A percentile compares a stretch with the other conserved stretches of the same genome.
Conservation (phyloP, 2,329 filamentous ascomycete genomes). For the Cladosporium colombiae region DNA sequence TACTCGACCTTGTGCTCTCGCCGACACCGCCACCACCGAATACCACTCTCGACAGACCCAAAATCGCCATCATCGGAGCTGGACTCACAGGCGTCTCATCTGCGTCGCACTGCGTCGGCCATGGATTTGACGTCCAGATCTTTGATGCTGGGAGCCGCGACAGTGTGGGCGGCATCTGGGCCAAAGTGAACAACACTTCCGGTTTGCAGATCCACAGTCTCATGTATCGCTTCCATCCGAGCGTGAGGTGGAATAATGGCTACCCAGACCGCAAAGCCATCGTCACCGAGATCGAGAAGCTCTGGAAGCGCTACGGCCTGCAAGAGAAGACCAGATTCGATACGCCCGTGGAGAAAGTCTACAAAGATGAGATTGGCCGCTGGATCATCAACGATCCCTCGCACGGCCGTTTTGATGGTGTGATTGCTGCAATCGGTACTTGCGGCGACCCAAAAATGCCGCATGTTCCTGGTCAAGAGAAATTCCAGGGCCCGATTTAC, state of each 20-base stretch:
- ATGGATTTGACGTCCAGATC: constrained; percentile 79
- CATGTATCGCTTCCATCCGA: constrained; percentile 87
- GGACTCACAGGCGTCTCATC: constrained; percentile 73
- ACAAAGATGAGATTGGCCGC: constrained; percentile 65
- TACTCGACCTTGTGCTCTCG: constrained; percentile 65
- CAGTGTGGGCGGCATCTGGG: constrained; percentile 43
- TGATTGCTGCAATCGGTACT: constrained; percentile 76
- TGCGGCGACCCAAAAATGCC: constrained; percentile 78
- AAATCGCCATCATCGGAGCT: constrained; percentile 50
- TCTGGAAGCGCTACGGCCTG: constrained; percentile 76
- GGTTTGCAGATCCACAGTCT: constrained; percentile 80
- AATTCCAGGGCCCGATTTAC: constrained; percentile 70
- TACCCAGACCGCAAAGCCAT: constrained; percentile 79
- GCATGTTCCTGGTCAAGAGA: constrained; percentile 59
- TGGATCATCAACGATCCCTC: constrained; percentile 77
- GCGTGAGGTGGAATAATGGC: constrained; percentile 70
- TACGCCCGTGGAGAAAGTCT: constrained; percentile 67
- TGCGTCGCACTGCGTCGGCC: constrained; percentile 78
- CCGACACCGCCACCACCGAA: constrained; percentile 66
- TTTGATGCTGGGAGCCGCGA: constrained; percentile 72
- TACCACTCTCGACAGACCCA: constrained; percentile 60
- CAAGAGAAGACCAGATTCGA: constrained; percentile 72
- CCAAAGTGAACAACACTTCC: constrained; percentile 65
- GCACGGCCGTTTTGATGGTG: constrained; percentile 73
- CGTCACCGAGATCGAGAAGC: constrained; percentile 65